Evolutionary conservation across 1,284 basidiomycete species (phyloP), one percentile per base, ranked within the genome.

Genomic region (Cutaneotrichosporon sp.): DNA sequence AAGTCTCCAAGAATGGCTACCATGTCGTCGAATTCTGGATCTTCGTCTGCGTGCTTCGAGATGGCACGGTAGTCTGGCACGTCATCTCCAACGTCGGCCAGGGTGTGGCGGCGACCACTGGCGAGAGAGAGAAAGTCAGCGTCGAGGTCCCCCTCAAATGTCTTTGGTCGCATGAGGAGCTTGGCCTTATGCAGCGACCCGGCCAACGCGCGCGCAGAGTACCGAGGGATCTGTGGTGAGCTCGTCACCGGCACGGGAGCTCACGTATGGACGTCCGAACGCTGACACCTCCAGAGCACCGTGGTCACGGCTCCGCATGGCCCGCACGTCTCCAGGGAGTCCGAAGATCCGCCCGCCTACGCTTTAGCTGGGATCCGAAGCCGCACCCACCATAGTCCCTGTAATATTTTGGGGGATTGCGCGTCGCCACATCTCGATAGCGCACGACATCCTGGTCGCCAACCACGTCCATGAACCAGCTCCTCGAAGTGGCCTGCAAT

Each of bases 381-480:
- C 12, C 31, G 31, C 22, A 58, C 63, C 59, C 38, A 67, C 64
- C 46, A 8, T 22, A 59, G 43, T 65, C 64, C 0, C 67, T 58
- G 24, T 59, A 35, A 34, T 67, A 71, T 31, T 63, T 57, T 1
- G 67, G 66, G 0, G 59, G 47, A 24, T 51, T 46, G 32, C 51
- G 49, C 8, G 65, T 66, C 2, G 64, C 49, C 2, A 55, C 49
- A 11, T 38, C 27, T 17, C 56, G 55, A 49, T 67, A 70, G 14
- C 51, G 52, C 3, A 61, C 19, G 4, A 59, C 55, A 46, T 68
- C 64, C 19, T 49, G 52, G 52, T 71, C 69, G 2, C 69, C 69
- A 0, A 51, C 61, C 0, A 55, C 62, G 44, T 71, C 68, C 2
- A 52, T 33, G 37, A 69, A 71, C 37, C 57, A 64, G 1, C 48